Conservation (phyloP, 2,329 filamentous ascomycete species). For the Fusarium sp. region DNA sequence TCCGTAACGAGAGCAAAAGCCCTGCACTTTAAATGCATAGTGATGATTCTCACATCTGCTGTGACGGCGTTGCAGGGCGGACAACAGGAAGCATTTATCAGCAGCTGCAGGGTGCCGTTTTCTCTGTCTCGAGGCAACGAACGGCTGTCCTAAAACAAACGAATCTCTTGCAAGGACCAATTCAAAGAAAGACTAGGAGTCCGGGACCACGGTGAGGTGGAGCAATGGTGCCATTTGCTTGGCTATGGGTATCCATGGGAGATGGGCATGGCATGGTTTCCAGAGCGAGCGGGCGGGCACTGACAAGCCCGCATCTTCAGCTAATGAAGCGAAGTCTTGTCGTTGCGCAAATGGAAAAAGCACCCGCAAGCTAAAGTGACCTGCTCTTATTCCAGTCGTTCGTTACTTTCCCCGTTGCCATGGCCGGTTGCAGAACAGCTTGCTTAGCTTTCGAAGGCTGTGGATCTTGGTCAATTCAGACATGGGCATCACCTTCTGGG, state of each 20-base stretch:
- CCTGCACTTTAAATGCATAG: slow-evolving; percentile 13
- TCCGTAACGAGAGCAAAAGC: slow-evolving; percentile 2
- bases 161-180: slow-evolving; percentile 30
- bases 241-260: slow-evolving; percentile 38
- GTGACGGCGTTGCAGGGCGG: slow-evolving; percentile 24
- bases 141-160: slow-evolving; percentile 27
- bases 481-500: slow-evolving; percentile 37
- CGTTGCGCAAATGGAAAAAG: slow-evolving; percentile 34
- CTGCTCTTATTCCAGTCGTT: slow-evolving; percentile 6
- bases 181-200: slow-evolving; percentile 40
- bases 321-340: slow-evolving; percentile 28
- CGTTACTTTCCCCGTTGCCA: slow-evolving; percentile 1
- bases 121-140: background rate
- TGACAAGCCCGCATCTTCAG: slow-evolving; percentile 33
- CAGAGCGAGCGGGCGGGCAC: slow-evolving; percentile 34
- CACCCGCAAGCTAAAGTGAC: slow-evolving; percentile 31
- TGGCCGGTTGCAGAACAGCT: slow-evolving; percentile 43
- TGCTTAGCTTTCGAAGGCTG: slow-evolving; percentile 39
- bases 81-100: slow-evolving; percentile 18
- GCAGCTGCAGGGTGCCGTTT: slow-evolving; percentile 10
- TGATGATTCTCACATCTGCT: slow-evolving; percentile 17
- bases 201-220: slow-evolving; percentile 49
- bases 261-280: slow-evolving; percentile 27
- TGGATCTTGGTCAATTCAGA: slow-evolving; percentile 32
- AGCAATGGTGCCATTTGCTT: slow-evolving; percentile 49